Conservation (phyloP, 2,329 filamentous ascomycete genomes). For the Cladophialophora yegresii region DNA sequence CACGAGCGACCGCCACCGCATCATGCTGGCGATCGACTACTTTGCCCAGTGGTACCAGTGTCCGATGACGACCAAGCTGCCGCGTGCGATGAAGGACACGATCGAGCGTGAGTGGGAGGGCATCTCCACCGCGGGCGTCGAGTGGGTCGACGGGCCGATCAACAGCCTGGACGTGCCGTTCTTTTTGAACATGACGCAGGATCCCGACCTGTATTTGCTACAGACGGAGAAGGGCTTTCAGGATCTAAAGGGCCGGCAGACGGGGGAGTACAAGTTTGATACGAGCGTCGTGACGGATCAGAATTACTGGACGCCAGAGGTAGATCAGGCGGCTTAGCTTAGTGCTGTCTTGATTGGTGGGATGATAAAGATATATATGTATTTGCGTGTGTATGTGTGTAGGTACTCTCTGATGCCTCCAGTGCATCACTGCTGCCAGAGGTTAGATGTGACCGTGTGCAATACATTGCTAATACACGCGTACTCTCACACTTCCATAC, state of each 20-base stretch:
- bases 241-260: constrained; percentile 19
- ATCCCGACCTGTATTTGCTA: constrained; percentile 23
- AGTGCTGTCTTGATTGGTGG: background rate
- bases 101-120: constrained; percentile 25
- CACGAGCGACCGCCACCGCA: constrained; percentile 44
- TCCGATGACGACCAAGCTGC: constrained; percentile 27
- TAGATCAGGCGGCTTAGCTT: background rate
- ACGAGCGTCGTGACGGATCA: constrained; percentile 22
- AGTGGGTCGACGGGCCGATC: constrained; percentile 26
- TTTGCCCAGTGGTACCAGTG: constrained; percentile 32
- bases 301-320: constrained; percentile 29
- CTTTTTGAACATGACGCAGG: constrained; percentile 28
- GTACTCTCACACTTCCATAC: too few relatives aligned
- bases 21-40: constrained; percentile 48
- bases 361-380: too few relatives aligned
- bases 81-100: constrained; percentile 19
- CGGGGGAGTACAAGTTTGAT: constrained; percentile 24
- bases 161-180: constrained; percentile 23
- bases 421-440: too few relatives aligned
- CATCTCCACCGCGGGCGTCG: constrained; percentile 21
- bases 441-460: too few relatives aligned
- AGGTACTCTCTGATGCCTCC: background rate
- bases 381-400: background rate
- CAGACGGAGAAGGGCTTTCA: constrained; percentile 27
- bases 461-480: too few relatives aligned